Conservation (phyloP, 345 rosid species). For the Isatis tinctoria region DNA sequence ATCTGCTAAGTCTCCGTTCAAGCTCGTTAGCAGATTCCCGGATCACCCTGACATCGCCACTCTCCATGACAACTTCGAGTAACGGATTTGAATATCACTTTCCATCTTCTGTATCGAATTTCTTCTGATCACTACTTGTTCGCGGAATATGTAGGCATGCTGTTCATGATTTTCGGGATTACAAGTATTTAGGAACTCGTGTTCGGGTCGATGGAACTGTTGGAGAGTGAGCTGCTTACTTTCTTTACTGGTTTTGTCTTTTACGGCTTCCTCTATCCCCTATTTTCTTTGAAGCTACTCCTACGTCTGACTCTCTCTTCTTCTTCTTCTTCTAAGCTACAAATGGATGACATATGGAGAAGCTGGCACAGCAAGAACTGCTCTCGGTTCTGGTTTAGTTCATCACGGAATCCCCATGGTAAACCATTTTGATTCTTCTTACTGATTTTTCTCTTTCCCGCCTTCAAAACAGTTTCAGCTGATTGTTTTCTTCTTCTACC, state of each 20-base stretch:
- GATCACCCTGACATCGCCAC: conserved; percentile 88
- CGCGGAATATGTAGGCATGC: conserved; percentile 45
- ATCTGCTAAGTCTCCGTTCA: conserved; percentile 75
- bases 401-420: conserved; percentile 72
- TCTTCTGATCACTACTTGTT: background rate
- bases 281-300: background rate
- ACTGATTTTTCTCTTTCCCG: background rate
- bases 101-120: background rate
- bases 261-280: background rate
- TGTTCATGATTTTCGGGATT: conserved; percentile 68
- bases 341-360: conserved; percentile 99
- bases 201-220: conserved; percentile 83
- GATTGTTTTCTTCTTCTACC: conserved; percentile 2
- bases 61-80: conserved; percentile 92
- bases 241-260: background rate
- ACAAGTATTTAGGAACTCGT: conserved; percentile 87
- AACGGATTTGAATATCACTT: conserved; percentile 17
- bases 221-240: conserved; percentile 74
- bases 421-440: background rate
- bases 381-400: conserved; percentile 77
- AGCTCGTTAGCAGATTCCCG: conserved; percentile 70
- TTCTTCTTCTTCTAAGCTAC: conserved; percentile 39
- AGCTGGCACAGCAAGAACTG: conserved; percentile 80
- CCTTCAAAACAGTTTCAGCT: background rate
- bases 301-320: background rate